phyloP scores from a whole-genome alignment of 2,329 filamentous ascomycete genomes.

The Apiospora pterosperma region DNA sequence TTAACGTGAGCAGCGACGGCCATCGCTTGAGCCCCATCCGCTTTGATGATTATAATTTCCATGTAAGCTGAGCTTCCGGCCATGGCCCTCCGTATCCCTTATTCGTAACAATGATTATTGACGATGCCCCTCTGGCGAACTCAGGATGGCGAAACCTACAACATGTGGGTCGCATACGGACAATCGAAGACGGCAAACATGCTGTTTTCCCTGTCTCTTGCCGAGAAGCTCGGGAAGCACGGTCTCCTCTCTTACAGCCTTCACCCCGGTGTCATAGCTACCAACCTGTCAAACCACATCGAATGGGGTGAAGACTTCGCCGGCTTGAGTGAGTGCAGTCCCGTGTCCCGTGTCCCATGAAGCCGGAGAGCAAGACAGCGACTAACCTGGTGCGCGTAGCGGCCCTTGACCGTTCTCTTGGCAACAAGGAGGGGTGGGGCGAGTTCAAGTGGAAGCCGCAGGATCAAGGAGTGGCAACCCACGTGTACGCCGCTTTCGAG shows the following conservation, averaged over 20 bases:
- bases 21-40: constrained; percentile 37
- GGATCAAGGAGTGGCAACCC: constrained; percentile 28
- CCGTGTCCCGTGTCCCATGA: background rate
- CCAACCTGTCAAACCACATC: constrained; percentile 13
- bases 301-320: background rate
- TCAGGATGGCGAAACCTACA: constrained; percentile 18
- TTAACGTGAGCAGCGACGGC: constrained; percentile 41
- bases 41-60: constrained; percentile 40
- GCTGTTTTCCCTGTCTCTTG: constrained; percentile 16
- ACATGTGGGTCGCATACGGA: constrained; percentile 30
- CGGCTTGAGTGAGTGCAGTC: background rate
- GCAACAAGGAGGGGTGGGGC: constrained; percentile 20
- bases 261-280: constrained; percentile 28
- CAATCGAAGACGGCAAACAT: constrained; percentile 37
- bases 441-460: constrained; percentile 19
- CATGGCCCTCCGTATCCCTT: no score
- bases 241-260: constrained; percentile 26
- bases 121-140: background rate
- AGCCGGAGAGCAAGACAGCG: background rate
- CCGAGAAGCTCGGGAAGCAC: constrained; percentile 16
- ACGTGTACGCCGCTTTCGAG: constrained; percentile 31
- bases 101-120: background rate
- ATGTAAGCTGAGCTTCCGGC: no score
- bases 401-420: constrained; percentile 7
- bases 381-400: background rate